Conservation (phyloP, 805 yeast genomes). For the Saccharomycopsis javanensis region DNA sequence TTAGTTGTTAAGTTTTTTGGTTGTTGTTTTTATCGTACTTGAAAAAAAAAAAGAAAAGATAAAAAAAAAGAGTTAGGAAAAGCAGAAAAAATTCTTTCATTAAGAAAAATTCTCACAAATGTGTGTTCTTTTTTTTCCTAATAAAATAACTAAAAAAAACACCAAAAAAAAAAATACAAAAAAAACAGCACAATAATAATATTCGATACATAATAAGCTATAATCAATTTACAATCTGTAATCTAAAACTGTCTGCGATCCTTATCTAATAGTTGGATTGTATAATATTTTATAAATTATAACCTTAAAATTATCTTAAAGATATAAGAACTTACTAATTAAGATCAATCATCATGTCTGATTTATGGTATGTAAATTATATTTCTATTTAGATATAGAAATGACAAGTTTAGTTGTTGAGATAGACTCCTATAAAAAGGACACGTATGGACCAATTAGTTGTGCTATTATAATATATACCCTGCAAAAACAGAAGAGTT, state of each 20-base stretch:
- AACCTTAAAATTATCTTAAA: neutral
- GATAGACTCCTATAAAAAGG: neutral
- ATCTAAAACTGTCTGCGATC: neutral
- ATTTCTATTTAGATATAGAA: conserved; percentile 1
- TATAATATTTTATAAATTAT: neutral
- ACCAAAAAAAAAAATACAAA: no score
- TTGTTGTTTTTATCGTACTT: no score
- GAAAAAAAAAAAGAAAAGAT: no score
- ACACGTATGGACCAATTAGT: neutral
- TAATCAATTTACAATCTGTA: neutral
- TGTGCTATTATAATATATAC: no score
- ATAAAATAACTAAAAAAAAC: neutral
- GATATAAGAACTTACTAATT: neutral
- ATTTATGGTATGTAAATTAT: conserved; percentile 74
- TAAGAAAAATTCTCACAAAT: neutral
- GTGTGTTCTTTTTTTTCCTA: neutral
- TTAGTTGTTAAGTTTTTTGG: neutral
- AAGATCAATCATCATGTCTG: conserved; percentile 39
- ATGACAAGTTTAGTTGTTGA: conserved; percentile 5
- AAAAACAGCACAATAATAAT: neutral
- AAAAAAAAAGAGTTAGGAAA: neutral
- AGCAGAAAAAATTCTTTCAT: neutral
- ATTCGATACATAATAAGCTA: neutral
- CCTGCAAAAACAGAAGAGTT: no score
- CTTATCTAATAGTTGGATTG: neutral